Evolutionary conservation across 2,329 filamentous ascomycete genomes (phyloP).

Genomic region (Pyrenochaeta sp.): DNA sequence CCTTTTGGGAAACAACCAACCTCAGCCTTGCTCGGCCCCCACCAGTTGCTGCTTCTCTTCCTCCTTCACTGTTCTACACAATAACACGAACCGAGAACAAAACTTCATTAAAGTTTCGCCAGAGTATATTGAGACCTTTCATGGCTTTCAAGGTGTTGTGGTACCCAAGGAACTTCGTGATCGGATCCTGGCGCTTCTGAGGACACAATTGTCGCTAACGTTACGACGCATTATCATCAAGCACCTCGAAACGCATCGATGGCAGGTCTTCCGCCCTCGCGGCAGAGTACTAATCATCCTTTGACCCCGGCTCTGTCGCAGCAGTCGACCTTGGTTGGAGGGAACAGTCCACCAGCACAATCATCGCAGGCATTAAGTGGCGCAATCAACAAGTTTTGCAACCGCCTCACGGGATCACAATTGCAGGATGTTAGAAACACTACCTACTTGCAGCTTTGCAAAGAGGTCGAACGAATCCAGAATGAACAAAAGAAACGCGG

Average conservation of each 20-base stretch:
- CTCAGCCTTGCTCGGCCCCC: conserved; percentile 20
- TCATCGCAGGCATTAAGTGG: background rate
- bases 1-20: background rate
- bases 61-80: too few species aligned
- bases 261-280: conserved; percentile 3
- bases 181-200: too few species aligned
- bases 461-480: conserved; percentile 19
- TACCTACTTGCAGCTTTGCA: conserved; percentile 21
- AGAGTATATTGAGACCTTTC: too few species aligned
- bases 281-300: conserved; percentile 15
- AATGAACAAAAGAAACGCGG: conserved; percentile 22
- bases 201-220: too few species aligned
- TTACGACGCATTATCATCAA: too few species aligned
- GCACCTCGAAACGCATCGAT: too few species aligned
- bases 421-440: conserved; percentile 20
- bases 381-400: conserved; percentile 21
- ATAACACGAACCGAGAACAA: too few species aligned
- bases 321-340: conserved; percentile 18
- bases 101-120: too few species aligned
- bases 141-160: too few species aligned
- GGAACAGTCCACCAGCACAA: background rate
- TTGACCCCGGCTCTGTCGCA: conserved; percentile 20
- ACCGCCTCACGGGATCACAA: conserved; percentile 18
- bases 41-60: background rate
- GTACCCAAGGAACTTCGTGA: too few species aligned